Evolutionary conservation across 768 basidiomycete genomes (phyloP).

Genomic region (Mycena vulgaris): DNA sequence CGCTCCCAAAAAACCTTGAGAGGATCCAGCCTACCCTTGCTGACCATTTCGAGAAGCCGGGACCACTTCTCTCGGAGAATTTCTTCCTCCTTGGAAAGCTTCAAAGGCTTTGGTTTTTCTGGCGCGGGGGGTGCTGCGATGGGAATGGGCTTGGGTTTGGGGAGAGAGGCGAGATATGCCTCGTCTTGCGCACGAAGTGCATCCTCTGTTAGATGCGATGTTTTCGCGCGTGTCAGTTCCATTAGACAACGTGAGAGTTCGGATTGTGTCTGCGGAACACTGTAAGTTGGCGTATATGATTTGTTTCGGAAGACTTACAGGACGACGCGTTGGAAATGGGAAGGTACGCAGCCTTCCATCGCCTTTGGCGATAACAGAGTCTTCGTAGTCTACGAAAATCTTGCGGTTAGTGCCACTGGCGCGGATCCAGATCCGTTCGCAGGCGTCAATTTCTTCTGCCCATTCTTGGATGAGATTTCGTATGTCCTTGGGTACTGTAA

Average conservation of each 20-base stretch:
- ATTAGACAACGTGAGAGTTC: conserved; percentile 90
- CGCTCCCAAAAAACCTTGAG: conserved; percentile 87
- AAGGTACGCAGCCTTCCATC: conserved; percentile 91
- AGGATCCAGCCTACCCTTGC: conserved; percentile 88
- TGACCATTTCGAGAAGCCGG: conserved; percentile 91
- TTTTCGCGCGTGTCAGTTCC: conserved; percentile 89
- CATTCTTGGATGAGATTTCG: conserved; percentile 87
- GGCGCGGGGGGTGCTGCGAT: conserved; percentile 54
- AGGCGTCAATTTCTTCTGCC: conserved; percentile 88
- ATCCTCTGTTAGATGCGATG: conserved; percentile 90
- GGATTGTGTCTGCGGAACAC: conserved; percentile 79
- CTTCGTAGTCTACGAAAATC: conserved; percentile 93
- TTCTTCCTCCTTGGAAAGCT: conserved; percentile 88
- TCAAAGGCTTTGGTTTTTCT: conserved; percentile 66
- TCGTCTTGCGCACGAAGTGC: conserved; percentile 90
- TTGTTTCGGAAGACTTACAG: conserved; percentile 67
- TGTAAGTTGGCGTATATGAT: neutral
- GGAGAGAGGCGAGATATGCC: conserved; percentile 89
- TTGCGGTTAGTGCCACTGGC: conserved; percentile 90
- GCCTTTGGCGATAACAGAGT: conserved; percentile 80
- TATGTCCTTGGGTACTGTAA: conserved; percentile 76
- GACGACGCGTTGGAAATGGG: conserved; percentile 96
- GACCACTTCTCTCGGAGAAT: conserved; percentile 83
- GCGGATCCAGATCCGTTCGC: conserved; percentile 93
- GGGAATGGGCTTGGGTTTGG: conserved; percentile 78